Base-by-base conservation (phyloP, 2,329 filamentous ascomycete species). In the Aspergillus spinulosporus region DNA sequence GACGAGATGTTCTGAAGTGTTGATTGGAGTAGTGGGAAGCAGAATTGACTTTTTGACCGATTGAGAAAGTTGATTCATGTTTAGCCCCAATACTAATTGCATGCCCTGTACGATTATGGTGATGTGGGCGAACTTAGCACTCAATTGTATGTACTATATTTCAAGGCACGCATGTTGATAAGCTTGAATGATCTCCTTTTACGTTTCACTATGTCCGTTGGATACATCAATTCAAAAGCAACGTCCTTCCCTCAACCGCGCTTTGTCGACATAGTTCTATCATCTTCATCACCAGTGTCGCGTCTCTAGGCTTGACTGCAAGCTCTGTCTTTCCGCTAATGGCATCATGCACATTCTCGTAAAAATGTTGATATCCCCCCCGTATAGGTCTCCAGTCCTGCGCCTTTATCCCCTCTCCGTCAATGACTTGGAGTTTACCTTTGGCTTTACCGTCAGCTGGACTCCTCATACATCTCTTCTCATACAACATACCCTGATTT, bases 1-100 rank as follows among this genome's bases (percentile, higher is more conserved):
- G 65, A 65, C 1, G 62, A 68, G 47, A 62, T 71, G 61, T 68
- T 68, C 21, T 64, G 48, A 54, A 9, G 4, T 39, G 4, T n/a
- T 32, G 26, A n/a, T 14, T 9, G 9, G 7, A 21, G 21, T 21
- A 21, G 21, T 21, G 21, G 21, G 21, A 21, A 21, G 21, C 21
- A 21, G 21, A 21, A 21, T 21, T 21, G 21, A 21, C 21, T 21
- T 21, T 21, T 21, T 21, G 21, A 21, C 21, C 21, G 21, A 21
- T 21, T 21, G 21, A 21, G 21, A 21, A 21, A 21, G 21, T 21
- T 21, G 21, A 21, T 21, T 21, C 21, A 21, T 21, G 21, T 21
- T 21, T 21, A 21, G 21, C 21, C 21, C 21, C 21, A 21, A 21
- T 21, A 21, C 21, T 21, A 21, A 21, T 21, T 21, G 21, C 21